Base-by-base conservation (phyloP, 352 stramenopile genomes). In the Globisporangium iwayamae region DNA sequence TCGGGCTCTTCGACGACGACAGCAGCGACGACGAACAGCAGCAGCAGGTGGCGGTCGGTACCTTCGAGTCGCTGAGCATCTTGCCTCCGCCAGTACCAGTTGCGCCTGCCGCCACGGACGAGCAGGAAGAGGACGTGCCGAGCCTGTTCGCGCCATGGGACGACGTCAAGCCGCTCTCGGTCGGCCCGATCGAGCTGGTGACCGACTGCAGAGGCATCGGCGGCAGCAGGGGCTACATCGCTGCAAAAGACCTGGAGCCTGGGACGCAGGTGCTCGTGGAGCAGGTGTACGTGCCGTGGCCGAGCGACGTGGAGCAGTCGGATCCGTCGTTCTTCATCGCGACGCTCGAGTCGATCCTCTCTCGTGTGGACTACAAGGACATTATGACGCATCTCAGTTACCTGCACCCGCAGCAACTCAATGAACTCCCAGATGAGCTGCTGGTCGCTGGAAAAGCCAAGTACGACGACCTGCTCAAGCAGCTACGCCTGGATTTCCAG, bases 251-350 rank as follows among this genome's bases (percentile, higher is more conserved):
- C 53, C 65, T 98, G 20, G 68, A 81, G 48, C 80, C 93, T 4
- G 94, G 94, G 52, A 98, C 93, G 61, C 80, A 91, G 41, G 73
- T 98, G 39, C 73, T 98, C 5, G 76, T 97, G 32, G 94, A 98
- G 72, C 79, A 93, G 41, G 81, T 96, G 16, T 93, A 92, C 48
- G 76, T 97, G 54, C 77, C 85, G n/a, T 98, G 94, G 94, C 88
- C 89, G 2, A 73, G 78, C 11, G 81, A 96, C 62, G 80, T 98
- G 41, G 76, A 95, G 53, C 89, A 85, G 22, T 78, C 80, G 20
- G 77, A 91, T 59, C 75, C 81, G 9, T 68, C 82, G 50, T 87
- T 98, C 54, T 94, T 96, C 64, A 72, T 98, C 34, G 83, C 87
- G 45, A 96, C 92, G n/a, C 84, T 98, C 67, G 74, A 89, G 48